Base-by-base conservation (phyloP, 768 basidiomycete genomes). In the Leccinum barrowsii region DNA sequence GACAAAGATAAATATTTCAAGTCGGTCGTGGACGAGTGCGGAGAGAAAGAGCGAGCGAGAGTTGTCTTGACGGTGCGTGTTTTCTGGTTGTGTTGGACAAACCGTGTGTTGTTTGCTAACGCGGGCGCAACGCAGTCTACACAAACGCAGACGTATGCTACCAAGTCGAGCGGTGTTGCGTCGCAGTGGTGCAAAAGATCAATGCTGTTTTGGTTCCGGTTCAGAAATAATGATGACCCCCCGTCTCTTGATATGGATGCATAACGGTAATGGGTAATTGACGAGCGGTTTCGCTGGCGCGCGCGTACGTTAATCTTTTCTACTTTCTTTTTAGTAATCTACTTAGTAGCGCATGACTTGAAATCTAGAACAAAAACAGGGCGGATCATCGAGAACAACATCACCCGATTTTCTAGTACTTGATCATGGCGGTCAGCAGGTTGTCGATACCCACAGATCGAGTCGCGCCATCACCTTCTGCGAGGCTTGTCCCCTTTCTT, bases 1-100 rank as follows among this genome's bases (percentile, higher is more conserved):
- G 57, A 67, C 44, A 78, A 74, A 50, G 78, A 77, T 52, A 82
- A 79, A 64, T 82, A 83, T 50, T 67, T 73, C 17, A 77, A 78
- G 35, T 73, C 70, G 44, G 70, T 77, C 44, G 70, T 87, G 8
- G 73, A 75, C 28, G 4, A 75, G 77, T 24, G 80, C 81, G 0
- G 82, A 81, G 55, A 71, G 76, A 28, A 84, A 83, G 64, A 75
- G 82, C 48, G 83, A 82, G 55, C 74, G 81, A 35, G 83, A 84
- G 67, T 85, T 87, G 77, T 87, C 34, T 70, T 85, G 63, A 84
- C 85, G 44, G 86, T 87, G 59, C 67, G 83, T 74, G 24, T 35
- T 57, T 32, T 44, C 21, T 4, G 56, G n/a, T 6, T 4, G 30
- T 7, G 19, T 28, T 42, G 53, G 17, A 40, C 37, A 17, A 40